These are phyloP conservation scores for Phytophthora boehmeriae DNA, from an alignment of 352 stramenopile genomes.

Conservation along the genomic window DNA sequence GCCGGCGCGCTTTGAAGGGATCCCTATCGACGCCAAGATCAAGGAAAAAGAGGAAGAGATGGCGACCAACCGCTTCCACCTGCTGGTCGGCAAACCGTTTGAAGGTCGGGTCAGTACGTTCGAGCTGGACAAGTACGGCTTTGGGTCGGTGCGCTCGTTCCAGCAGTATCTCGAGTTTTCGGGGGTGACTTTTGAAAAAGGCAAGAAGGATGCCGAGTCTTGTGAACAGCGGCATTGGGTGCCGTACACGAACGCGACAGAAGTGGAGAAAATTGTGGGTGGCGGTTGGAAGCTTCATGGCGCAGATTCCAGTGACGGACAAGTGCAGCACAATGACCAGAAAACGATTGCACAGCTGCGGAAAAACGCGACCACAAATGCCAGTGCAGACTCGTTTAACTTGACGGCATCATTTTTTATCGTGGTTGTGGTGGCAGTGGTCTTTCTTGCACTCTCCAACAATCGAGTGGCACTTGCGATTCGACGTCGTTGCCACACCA, in stretches of 20 bases:
- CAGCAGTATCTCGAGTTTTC: slow-evolving; percentile 61
- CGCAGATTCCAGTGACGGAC: slow-evolving; percentile 2
- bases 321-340: slow-evolving; percentile 30
- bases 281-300: slow-evolving; percentile 44
- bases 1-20: slow-evolving; percentile 53
- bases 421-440: slow-evolving; percentile 34
- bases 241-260: slow-evolving; percentile 47
- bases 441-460: slow-evolving; percentile 63
- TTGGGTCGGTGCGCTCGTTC: slow-evolving; percentile 54
- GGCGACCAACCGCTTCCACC: slow-evolving; percentile 56
- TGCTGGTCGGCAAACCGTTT: slow-evolving; percentile 61
- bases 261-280: slow-evolving; percentile 53
- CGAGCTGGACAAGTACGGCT: slow-evolving; percentile 60
- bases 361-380: slow-evolving; percentile 1
- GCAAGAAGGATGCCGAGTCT: slow-evolving; percentile 54
- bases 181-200: slow-evolving; percentile 52
- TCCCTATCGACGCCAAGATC: slow-evolving; percentile 44
- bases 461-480: slow-evolving; percentile 49
- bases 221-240: slow-evolving; percentile 70
- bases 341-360: slow-evolving; percentile 28
- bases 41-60: slow-evolving; percentile 58
- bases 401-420: slow-evolving; percentile 50
- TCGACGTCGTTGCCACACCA: slow-evolving; percentile 50
- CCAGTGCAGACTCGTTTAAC: slow-evolving; percentile 7
- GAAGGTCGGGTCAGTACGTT: slow-evolving; percentile 56